These are phyloP conservation scores for Primulina tabacum DNA, from an alignment of 257 asterid genomes.

Conservation along the genomic window DNA sequence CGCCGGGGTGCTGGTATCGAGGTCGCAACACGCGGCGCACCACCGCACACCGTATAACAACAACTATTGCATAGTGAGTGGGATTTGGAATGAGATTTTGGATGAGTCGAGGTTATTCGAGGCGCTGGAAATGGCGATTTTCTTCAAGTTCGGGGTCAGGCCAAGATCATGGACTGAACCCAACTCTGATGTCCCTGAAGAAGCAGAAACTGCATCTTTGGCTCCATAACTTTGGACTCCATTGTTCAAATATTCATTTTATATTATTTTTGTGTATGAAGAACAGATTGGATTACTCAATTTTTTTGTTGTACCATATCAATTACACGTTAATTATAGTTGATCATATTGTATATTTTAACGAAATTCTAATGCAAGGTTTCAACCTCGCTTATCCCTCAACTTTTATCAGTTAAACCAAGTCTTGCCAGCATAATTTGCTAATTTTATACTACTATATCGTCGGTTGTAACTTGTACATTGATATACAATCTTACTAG, in stretches of 20 bases:
- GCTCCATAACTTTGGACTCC: neutral
- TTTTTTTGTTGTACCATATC: neutral
- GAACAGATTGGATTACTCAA: neutral
- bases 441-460: neutral
- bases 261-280: neutral
- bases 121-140: slow-evolving; percentile 42
- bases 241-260: neutral
- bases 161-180: slow-evolving; percentile 60
- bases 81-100: slow-evolving; percentile 55
- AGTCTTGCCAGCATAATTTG: no score
- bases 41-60: slow-evolving; percentile 75
- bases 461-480: no score
- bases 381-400: neutral
- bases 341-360: no score
- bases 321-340: no score
- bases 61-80: slow-evolving; percentile 88
- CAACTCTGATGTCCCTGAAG: slow-evolving; percentile 42
- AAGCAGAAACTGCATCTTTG: slow-evolving; percentile 1
- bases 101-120: slow-evolving; percentile 41
- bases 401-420: no score
- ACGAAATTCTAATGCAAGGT: neutral
- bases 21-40: slow-evolving; percentile 67
- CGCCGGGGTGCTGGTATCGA: slow-evolving; percentile 60
- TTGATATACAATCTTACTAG: no score
- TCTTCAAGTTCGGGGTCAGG: slow-evolving; percentile 43